Evolutionary conservation across 2,329 filamentous ascomycete species (phyloP).

Genomic region (Sporothrix inflata): DNA sequence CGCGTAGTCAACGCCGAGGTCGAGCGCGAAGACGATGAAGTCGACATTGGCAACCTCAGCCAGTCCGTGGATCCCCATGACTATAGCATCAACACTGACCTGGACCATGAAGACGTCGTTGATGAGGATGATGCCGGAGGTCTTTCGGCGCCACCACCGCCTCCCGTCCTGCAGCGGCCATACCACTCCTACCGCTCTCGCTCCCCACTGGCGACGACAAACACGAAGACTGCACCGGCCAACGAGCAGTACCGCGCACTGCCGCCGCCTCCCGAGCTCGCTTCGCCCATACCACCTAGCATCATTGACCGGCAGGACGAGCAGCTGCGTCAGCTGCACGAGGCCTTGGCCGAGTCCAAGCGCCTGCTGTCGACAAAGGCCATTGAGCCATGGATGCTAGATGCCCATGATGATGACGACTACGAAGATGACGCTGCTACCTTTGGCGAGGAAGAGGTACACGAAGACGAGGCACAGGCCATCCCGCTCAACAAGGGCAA

Average conservation of each 20-base stretch:
- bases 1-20: constrained; percentile 84
- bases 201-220: background rate
- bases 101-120: background rate
- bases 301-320: constrained; percentile 18
- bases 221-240: background rate
- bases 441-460: constrained; percentile 18
- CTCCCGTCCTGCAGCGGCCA: constrained; percentile 21
- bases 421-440: constrained; percentile 3
- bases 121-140: constrained; percentile 1
- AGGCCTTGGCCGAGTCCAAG: constrained; percentile 28
- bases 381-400: constrained; percentile 29
- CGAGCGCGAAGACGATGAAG: constrained; percentile 40
- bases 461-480: constrained; percentile 22
- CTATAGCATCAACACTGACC: constrained; percentile 14
- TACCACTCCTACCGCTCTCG: constrained; percentile 22
- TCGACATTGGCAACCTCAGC: constrained; percentile 25
- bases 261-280: background rate
- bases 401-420: constrained; percentile 17
- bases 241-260: constrained; percentile 1
- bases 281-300: background rate
- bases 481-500: constrained; percentile 22
- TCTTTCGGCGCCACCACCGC: constrained; percentile 27
- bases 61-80: constrained; percentile 22
- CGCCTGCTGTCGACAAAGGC: constrained; percentile 25
- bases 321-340: constrained; percentile 29